A percentile compares a stretch with the other conserved stretches of the same genome.
phyloP scores from a whole-genome alignment of 1,284 basidiomycete species.

The Puccinia coronata region DNA sequence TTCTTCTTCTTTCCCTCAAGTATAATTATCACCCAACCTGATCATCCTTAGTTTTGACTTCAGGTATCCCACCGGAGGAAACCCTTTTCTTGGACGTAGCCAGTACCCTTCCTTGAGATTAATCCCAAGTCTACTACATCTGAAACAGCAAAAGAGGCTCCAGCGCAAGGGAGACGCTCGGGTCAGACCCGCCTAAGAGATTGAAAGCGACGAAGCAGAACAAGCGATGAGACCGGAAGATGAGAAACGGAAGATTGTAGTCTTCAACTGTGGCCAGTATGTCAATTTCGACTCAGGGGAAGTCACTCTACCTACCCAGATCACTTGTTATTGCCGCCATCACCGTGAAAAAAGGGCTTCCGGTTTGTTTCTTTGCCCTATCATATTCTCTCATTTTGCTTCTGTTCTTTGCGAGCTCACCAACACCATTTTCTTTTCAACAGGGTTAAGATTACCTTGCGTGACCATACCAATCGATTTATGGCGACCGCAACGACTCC shows the following conservation, averaged over 20 bases:
- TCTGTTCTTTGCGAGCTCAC: slow-evolving; percentile 4
- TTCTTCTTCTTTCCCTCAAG: background rate
- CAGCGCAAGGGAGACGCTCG: slow-evolving; percentile 48
- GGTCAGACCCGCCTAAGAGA: slow-evolving; percentile 49
- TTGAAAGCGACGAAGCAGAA: slow-evolving; percentile 49
- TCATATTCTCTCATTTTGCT: background rate
- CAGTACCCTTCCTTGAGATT: too few species aligned
- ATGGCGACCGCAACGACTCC: slow-evolving; percentile 81
- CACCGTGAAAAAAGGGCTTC: slow-evolving; percentile 95
- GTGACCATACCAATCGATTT: slow-evolving; percentile 75
- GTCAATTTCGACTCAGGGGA: slow-evolving; percentile 87
- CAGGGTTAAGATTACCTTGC: slow-evolving; percentile 83
- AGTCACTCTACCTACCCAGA: slow-evolving; percentile 83
- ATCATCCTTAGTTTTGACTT: background rate
- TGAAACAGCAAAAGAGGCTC: slow-evolving; percentile 43
- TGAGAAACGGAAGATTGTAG: slow-evolving; percentile 70
- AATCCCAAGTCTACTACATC: too few species aligned
- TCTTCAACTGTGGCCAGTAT: slow-evolving; percentile 93
- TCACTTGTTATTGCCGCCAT: slow-evolving; percentile 98
- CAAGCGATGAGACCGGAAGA: slow-evolving; percentile 53
- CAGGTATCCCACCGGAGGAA: slow-evolving; percentile 48
- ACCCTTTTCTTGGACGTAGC: slow-evolving; percentile 45
- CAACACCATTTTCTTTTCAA: background rate
- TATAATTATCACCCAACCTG: too few species aligned
- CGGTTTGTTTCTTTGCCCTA: slow-evolving; percentile 58